These are phyloP conservation scores for Fusarium udum DNA, from an alignment of 2,329 filamentous ascomycete genomes.

Conservation along the genomic window DNA sequence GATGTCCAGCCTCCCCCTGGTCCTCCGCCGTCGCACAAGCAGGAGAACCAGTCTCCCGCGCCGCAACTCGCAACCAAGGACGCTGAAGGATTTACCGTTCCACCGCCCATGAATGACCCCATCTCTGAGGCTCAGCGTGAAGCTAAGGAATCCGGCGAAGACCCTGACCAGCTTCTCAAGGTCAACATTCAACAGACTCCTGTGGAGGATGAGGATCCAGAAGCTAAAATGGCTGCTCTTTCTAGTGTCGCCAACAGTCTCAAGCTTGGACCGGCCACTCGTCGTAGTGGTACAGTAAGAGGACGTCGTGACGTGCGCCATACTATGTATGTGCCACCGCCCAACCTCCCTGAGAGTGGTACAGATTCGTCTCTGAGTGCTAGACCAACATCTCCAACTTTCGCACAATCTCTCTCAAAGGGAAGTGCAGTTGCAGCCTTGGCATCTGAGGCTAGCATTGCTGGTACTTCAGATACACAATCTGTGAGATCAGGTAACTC, in stretches of 20 bases:
- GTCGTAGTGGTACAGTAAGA: conserved; percentile 79
- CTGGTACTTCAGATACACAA: conserved; percentile 80
- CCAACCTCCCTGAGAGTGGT: conserved; percentile 48
- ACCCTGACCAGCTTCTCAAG: conserved; percentile 76
- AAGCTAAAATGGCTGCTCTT: conserved; percentile 76
- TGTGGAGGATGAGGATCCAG: conserved; percentile 79
- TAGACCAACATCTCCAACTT: conserved; percentile 34
- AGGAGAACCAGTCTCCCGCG: conserved; percentile 49
- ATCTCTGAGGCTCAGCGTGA: conserved; percentile 80
- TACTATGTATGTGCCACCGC: conserved; percentile 79
- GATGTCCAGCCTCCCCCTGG: conserved; percentile 63
- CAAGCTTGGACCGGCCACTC: conserved; percentile 70
- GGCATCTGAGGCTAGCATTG: conserved; percentile 69
- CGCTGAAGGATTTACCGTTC: conserved; percentile 80
- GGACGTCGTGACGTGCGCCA: conserved; percentile 92
- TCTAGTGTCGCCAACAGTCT: conserved; percentile 80
- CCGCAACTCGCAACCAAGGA: conserved; percentile 64
- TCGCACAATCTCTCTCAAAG: conserved; percentile 39
- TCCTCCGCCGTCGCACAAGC: conserved; percentile 56
- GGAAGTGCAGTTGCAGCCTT: conserved; percentile 61
- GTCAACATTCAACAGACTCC: conserved; percentile 82
- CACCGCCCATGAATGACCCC: conserved; percentile 67
- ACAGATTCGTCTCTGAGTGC: conserved; percentile 35
- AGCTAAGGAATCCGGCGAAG: conserved; percentile 59
- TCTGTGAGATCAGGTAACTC: conserved; percentile 92